These are phyloP conservation scores for Conoideocrella luteorostrata DNA, from an alignment of 2,329 filamentous ascomycete species.

Conservation along the genomic window DNA sequence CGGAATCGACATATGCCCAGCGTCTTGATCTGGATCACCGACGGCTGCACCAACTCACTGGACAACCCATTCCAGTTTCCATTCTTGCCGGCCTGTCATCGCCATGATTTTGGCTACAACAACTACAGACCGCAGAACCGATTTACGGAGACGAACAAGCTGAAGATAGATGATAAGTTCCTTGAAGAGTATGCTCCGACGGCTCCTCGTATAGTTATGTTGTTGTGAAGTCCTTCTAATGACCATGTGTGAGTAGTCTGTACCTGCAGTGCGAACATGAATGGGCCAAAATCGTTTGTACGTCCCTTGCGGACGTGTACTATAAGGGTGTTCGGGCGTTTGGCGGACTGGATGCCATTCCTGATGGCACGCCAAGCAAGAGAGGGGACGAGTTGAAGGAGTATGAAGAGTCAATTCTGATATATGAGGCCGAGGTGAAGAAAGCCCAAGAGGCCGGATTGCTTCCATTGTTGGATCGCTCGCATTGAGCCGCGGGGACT, in stretches of 20 bases:
- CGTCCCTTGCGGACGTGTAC: neutral
- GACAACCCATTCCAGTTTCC: slow-evolving; percentile 1
- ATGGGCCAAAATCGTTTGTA: neutral
- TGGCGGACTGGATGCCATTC: neutral
- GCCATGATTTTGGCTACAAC: slow-evolving; percentile 4
- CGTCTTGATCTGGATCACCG: neutral
- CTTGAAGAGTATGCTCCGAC: neutral
- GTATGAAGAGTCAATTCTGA: neutral
- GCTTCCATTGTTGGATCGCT: neutral
- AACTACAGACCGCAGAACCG: neutral
- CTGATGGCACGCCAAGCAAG: neutral
- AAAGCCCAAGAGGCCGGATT: neutral
- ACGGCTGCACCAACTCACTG: neutral
- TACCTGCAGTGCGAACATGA: neutral
- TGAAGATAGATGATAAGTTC: neutral
- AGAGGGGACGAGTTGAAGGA: neutral
- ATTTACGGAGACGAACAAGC: neutral
- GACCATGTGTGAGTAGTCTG: too few relatives aligned
- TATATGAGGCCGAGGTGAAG: neutral
- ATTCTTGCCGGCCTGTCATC: slow-evolving; percentile 1
- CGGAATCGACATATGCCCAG: neutral
- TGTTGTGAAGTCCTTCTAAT: too few relatives aligned
- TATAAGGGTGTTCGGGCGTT: neutral
- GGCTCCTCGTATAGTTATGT: too few relatives aligned
- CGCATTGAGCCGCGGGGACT: too few relatives aligned